phyloP scores from a whole-genome alignment of 257 asterid genomes.

The Nicotiana tomentosiformis region DNA sequence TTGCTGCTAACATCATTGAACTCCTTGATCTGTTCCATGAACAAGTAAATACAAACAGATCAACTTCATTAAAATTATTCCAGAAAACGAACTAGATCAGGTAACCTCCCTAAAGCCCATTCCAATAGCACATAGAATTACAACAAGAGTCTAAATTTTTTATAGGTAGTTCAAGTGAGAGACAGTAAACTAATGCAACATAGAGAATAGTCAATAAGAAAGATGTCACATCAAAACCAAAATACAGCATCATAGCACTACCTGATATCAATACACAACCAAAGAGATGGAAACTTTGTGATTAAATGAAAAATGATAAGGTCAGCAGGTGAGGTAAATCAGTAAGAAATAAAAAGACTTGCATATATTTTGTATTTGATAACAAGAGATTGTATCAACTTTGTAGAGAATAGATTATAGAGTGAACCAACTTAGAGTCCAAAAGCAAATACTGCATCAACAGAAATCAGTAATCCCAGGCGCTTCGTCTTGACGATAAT shows the following conservation, averaged over 20 bases:
- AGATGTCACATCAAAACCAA: neutral
- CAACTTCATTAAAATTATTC: neutral
- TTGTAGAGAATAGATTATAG: neutral
- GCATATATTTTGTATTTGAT: neutral
- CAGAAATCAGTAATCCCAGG: neutral
- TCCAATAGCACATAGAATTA: neutral
- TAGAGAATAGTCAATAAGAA: neutral
- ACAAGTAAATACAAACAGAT: conserved; percentile 10
- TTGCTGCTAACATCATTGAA: conserved; percentile 67
- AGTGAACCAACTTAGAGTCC: neutral
- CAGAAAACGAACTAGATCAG: neutral
- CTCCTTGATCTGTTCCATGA: conserved; percentile 60
- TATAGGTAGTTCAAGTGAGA: neutral
- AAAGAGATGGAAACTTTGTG: neutral
- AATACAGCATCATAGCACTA: neutral
- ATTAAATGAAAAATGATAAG: neutral
- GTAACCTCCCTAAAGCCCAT: neutral
- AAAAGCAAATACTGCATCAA: neutral
- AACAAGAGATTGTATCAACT: neutral
- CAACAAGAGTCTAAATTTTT: neutral
- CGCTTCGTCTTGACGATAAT: neutral
- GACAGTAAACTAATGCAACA: neutral
- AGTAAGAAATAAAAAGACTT: neutral
- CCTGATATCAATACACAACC: neutral
- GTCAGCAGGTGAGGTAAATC: neutral